phyloP scores from a whole-genome alignment of 495 filamentous ascomycete species.

The Bombardia bombarda region DNA sequence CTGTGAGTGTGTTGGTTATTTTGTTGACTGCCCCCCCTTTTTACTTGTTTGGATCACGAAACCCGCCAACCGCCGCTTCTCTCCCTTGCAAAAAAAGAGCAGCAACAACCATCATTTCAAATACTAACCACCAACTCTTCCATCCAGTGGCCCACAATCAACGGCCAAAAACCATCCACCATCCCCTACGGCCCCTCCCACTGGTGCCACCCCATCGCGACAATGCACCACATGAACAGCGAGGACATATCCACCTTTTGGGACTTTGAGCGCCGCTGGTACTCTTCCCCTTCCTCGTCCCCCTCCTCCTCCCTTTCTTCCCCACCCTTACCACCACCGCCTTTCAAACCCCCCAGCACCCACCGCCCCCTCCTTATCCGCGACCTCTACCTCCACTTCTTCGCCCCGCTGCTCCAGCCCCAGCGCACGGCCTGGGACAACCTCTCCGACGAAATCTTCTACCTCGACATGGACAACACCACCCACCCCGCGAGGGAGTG shows the following conservation, averaged over 20 bases:
- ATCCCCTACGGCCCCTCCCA: conserved; percentile 42
- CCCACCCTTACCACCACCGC: no score
- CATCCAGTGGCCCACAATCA: conserved; percentile 46
- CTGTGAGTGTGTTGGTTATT: conserved; percentile 18
- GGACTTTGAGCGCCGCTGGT: conserved; percentile 41
- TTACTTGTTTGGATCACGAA: neutral
- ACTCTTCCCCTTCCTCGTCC: conserved; percentile 2
- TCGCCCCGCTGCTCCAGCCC: conserved; percentile 24
- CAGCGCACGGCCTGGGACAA: conserved; percentile 44
- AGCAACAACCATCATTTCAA: neutral
- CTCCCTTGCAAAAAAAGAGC: neutral
- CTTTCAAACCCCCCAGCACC: no score
- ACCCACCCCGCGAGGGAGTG: conserved; percentile 6
- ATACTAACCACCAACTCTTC: conserved; percentile 4
- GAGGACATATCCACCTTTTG: conserved; percentile 47
- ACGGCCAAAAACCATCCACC: conserved; percentile 44
- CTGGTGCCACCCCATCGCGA: conserved; percentile 54
- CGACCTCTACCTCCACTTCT: conserved; percentile 40
- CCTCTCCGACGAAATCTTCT: conserved; percentile 31
- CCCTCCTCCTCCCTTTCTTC: neutral
- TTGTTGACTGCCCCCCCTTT: neutral
- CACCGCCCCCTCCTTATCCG: conserved; percentile 32
- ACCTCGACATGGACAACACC: conserved; percentile 29
- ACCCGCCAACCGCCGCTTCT: neutral
- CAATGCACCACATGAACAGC: conserved; percentile 52